Evolutionary conservation across 768 basidiomycete species (phyloP).

Genomic region (Mycena epipterygia): DNA sequence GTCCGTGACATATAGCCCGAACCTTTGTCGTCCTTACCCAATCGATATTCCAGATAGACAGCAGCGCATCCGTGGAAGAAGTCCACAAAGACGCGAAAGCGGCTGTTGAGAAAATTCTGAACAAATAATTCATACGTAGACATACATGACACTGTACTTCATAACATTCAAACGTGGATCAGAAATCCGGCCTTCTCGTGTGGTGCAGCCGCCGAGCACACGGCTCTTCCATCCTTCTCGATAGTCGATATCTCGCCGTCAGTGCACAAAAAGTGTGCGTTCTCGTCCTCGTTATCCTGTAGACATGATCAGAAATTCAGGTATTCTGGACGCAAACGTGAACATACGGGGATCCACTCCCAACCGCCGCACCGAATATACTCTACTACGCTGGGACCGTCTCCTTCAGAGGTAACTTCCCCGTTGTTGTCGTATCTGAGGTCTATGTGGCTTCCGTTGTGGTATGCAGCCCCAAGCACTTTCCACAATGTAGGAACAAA

Average conservation of each 20-base stretch:
- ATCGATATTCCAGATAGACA: conserved; percentile 71
- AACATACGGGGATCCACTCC: conserved; percentile 87
- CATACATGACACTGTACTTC: neutral
- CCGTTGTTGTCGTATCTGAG: conserved; percentile 67
- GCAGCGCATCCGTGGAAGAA: conserved; percentile 59
- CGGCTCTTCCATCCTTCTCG: conserved; percentile 69
- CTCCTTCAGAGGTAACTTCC: conserved; percentile 53
- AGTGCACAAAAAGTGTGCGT: conserved; percentile 81
- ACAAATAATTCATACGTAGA: conserved; percentile 37
- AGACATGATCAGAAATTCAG: conserved; percentile 13
- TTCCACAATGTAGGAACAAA: conserved; percentile 70
- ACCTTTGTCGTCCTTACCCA: neutral
- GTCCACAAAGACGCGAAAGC: conserved; percentile 59
- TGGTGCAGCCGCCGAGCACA: conserved; percentile 58
- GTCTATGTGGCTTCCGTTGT: conserved; percentile 78
- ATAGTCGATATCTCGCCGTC: conserved; percentile 84
- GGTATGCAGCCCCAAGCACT: conserved; percentile 79
- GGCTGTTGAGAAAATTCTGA: conserved; percentile 67
- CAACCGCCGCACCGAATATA: conserved; percentile 84
- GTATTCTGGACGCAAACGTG: neutral
- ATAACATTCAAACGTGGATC: conserved; percentile 58
- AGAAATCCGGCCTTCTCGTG: conserved; percentile 55
- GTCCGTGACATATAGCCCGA: conserved; percentile 54
- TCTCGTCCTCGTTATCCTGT: conserved; percentile 71
- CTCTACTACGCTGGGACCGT: conserved; percentile 76